phyloP scores from a whole-genome alignment of 371 early-diverging fungal genomes.

The Rhizopus stolonifer region DNA sequence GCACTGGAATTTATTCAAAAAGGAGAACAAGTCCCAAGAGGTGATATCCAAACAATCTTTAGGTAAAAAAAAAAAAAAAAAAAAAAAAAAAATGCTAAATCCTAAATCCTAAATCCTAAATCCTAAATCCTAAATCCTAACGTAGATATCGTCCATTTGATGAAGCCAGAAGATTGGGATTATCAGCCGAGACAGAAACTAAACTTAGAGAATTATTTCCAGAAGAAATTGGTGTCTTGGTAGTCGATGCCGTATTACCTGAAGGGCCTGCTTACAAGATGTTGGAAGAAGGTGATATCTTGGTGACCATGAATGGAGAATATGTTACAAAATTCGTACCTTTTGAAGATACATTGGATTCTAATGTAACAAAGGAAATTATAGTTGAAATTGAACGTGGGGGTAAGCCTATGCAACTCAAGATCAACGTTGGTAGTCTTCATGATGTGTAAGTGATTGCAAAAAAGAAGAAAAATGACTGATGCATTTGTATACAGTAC shows the following conservation, averaged over 20 bases:
- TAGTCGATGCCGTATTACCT: conserved; percentile 80
- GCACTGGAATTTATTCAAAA: conserved; percentile 74
- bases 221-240: conserved; percentile 87
- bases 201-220: conserved; percentile 65
- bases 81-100: no score
- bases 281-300: conserved; percentile 87
- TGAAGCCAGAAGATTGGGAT: conserved; percentile 73
- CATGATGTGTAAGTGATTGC: conserved; percentile 60
- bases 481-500: conserved; percentile 39
- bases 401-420: conserved; percentile 64
- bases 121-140: no score
- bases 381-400: conserved; percentile 71
- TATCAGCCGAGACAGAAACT: conserved; percentile 69
- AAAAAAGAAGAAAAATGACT: neutral
- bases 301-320: conserved; percentile 75
- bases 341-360: conserved; percentile 77
- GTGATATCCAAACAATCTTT: conserved; percentile 88
- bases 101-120: no score
- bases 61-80: conserved; percentile 55
- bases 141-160: conserved; percentile 67
- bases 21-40: conserved; percentile 75
- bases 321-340: conserved; percentile 85
- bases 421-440: conserved; percentile 64
- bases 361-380: conserved; percentile 69
- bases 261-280: conserved; percentile 76